Evolutionary conservation across 1,284 basidiomycete species (phyloP).

Genomic region (Rhodotorula sp.): DNA sequence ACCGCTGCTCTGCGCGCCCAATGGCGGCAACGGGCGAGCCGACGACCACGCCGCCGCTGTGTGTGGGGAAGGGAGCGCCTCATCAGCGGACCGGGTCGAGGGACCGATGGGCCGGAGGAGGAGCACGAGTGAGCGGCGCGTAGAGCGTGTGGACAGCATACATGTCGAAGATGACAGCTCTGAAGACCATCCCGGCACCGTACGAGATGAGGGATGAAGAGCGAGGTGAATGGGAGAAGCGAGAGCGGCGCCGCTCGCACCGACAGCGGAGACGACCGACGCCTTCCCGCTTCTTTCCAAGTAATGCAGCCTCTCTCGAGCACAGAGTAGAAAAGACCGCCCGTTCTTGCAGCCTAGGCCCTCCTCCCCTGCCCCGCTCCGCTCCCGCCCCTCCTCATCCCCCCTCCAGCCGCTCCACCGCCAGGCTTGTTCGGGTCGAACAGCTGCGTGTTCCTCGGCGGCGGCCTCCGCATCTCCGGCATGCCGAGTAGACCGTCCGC

Average conservation of each 20-base stretch:
- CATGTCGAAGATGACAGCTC: conserved; percentile 50
- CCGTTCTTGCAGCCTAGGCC: too few species aligned
- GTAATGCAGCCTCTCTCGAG: too few species aligned
- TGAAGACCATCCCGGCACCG: conserved; percentile 12
- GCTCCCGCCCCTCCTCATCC: conserved; percentile 3
- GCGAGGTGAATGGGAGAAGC: too few species aligned
- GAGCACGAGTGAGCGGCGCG: not conserved
- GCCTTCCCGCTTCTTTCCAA: too few species aligned
- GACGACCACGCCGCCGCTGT: conserved; percentile 50
- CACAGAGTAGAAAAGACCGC: not conserved
- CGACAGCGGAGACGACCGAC: too few species aligned
- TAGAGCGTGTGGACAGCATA: not conserved
- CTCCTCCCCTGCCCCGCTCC: too few species aligned
- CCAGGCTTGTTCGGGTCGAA: conserved; percentile 37
- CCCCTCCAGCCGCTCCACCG: not conserved
- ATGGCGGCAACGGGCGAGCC: conserved; percentile 50
- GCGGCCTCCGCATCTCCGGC: conserved; percentile 35
- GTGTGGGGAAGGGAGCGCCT: too few species aligned
- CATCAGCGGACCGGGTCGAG: not conserved
- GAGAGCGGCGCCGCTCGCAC: not conserved
- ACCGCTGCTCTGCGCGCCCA: conserved; percentile 45
- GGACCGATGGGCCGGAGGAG: not conserved
- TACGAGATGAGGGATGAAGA: not conserved
- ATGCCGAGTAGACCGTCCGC: conserved; percentile 14
- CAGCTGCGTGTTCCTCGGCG: conserved; percentile 33